A percentile compares a stretch with the other conserved stretches of the same genome.
phyloP scores from a whole-genome alignment of 2,329 filamentous ascomycete species.

The Colletotrichum sp. region DNA sequence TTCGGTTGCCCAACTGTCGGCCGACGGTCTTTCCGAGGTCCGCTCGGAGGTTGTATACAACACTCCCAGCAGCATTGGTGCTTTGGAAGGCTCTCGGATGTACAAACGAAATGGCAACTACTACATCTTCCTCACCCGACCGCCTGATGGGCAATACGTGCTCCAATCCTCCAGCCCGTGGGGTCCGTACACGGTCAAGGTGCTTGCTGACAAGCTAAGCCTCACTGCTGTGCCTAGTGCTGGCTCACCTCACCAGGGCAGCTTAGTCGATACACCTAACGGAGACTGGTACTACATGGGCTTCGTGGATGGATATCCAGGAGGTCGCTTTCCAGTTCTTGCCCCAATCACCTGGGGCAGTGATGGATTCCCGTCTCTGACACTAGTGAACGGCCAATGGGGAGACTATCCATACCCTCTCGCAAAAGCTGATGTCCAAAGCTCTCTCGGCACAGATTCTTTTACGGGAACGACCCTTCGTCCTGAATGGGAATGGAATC shows the following conservation, averaged over 20 bases:
- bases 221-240: constrained; percentile 37
- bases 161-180: constrained; percentile 50
- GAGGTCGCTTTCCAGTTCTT: constrained; percentile 60
- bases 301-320: constrained; percentile 59
- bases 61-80: neutral
- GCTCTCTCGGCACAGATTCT: constrained; percentile 9
- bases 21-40: neutral
- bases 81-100: constrained; percentile 53
- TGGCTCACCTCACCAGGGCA: constrained; percentile 58
- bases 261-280: constrained; percentile 54
- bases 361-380: constrained; percentile 51
- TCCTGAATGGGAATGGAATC: constrained; percentile 64
- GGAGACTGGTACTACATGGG: constrained; percentile 65
- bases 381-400: constrained; percentile 46
- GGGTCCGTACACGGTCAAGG: constrained; percentile 51
- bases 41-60: neutral
- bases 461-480: constrained; percentile 39
- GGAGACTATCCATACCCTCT: constrained; percentile 42
- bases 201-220: constrained; percentile 38
- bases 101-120: constrained; percentile 59
- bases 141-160: constrained; percentile 48
- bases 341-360: constrained; percentile 55
- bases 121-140: constrained; percentile 54
- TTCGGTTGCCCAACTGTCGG: neutral
- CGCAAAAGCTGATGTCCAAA: neutral